Evolutionary conservation across 768 basidiomycete species (phyloP).

Genomic region (Amyloporia xantha): DNA sequence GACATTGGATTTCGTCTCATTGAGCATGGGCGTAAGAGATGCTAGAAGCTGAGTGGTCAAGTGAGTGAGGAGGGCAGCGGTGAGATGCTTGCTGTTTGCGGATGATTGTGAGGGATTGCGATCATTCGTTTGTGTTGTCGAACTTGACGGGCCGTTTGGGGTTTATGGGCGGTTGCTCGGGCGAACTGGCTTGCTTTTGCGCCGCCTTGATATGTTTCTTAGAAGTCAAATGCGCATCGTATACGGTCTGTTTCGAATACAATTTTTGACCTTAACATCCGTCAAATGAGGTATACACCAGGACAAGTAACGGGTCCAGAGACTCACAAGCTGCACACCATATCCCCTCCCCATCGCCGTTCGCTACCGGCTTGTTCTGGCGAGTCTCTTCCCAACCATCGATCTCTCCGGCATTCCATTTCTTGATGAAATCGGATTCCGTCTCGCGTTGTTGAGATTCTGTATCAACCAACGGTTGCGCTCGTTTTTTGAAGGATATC

Average conservation of each 20-base stretch:
- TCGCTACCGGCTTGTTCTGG: slow-evolving; percentile 30
- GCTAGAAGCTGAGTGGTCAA: slow-evolving; percentile 63
- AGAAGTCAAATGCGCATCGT: slow-evolving; percentile 90
- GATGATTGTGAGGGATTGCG: slow-evolving; percentile 35
- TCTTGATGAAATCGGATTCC: slow-evolving; percentile 62
- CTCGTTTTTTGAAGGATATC: slow-evolving; percentile 77
- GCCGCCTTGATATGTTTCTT: slow-evolving; percentile 94
- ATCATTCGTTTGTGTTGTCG: slow-evolving; percentile 42
- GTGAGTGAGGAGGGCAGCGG: slow-evolving; percentile 65
- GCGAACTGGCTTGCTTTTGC: slow-evolving; percentile 52
- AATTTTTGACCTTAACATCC: slow-evolving; percentile 71
- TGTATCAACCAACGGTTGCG: slow-evolving; percentile 76
- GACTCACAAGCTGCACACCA: slow-evolving; percentile 92
- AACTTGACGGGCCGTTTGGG: slow-evolving; percentile 49
- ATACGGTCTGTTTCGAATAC: slow-evolving; percentile 97
- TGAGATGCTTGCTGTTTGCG: slow-evolving; percentile 46
- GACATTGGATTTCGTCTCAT: slow-evolving; percentile 93
- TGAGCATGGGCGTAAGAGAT: slow-evolving; percentile 57
- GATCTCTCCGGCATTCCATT: slow-evolving; percentile 77
- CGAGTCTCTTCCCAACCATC: slow-evolving; percentile 62
- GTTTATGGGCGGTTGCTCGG: slow-evolving; percentile 42
- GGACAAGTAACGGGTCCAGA: slow-evolving; percentile 1
- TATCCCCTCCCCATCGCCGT: slow-evolving; percentile 56
- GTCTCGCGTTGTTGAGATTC: slow-evolving; percentile 59
- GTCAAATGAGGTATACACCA: slow-evolving; percentile 4